phyloP scores from a whole-genome alignment of 176 grass and related monocot species.

The Echinochloa phyllopogon region DNA sequence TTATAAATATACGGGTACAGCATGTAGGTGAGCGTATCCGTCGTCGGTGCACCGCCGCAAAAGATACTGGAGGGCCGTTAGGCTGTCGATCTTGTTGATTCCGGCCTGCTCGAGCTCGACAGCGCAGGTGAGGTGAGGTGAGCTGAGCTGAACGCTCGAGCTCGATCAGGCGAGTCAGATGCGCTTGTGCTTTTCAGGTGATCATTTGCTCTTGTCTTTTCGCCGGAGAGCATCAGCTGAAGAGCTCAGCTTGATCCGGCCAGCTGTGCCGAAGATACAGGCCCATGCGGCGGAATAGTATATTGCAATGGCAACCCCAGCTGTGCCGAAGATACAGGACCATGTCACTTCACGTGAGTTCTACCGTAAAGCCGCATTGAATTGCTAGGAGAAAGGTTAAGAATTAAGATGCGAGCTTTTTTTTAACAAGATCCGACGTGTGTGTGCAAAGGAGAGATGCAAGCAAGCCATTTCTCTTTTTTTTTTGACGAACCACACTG shows the following conservation, averaged over 20 bases:
- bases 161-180: not conserved
- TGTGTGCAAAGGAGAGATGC: no score
- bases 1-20: not conserved
- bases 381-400: no score
- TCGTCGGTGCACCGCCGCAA: not conserved
- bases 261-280: not conserved
- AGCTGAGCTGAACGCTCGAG: no score
- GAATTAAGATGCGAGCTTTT: no score
- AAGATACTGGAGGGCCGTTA: not conserved
- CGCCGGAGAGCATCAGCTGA: not conserved
- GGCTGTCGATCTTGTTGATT: not conserved
- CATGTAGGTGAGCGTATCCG: not conserved
- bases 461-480: no score
- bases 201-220: not conserved
- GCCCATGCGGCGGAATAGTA: not conserved
- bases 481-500: no score
- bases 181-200: constrained; percentile 1
- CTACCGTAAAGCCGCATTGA: no score
- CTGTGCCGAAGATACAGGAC: not conserved
- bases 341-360: not conserved
- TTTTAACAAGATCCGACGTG: no score
- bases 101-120: not conserved
- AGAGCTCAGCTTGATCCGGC: constrained; percentile 7
- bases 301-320: not conserved
- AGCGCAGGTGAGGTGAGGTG: not conserved